Conservation (phyloP, 768 basidiomycete genomes). For the Cystoderma amianthinum region DNA sequence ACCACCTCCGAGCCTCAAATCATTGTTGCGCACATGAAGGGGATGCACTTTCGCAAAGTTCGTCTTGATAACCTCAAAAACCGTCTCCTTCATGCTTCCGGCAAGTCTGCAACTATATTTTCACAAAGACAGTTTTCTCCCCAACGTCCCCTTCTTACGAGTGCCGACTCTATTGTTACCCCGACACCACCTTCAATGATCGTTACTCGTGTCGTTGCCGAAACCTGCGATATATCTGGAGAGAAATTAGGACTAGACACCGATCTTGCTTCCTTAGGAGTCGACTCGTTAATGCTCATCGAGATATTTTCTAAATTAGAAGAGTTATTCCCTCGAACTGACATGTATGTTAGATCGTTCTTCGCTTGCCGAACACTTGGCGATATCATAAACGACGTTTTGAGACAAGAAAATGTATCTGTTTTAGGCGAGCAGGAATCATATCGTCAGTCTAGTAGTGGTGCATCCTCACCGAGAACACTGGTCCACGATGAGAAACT, state of each 20-base stretch:
- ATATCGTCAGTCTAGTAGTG: slow-evolving; percentile 7
- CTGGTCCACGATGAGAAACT: slow-evolving; percentile 26
- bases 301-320: slow-evolving; percentile 6
- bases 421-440: not conserved
- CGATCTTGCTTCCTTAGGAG: slow-evolving; percentile 4
- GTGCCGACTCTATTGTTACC: no score
- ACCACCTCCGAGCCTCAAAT: slow-evolving; percentile 22
- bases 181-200: no score
- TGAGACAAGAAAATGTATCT: no score
- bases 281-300: slow-evolving; percentile 8
- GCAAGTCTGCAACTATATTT: no score
- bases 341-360: slow-evolving; percentile 2
- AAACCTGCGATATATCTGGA: no score
- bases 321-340: slow-evolving; percentile 4
- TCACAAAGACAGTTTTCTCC: no score
- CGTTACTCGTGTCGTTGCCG: no score
- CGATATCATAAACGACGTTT: slow-evolving; percentile 5
- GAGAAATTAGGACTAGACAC: not conserved
- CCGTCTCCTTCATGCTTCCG: no score
- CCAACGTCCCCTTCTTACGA: no score
- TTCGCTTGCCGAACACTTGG: slow-evolving; percentile 5
- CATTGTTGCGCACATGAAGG: slow-evolving; percentile 51
- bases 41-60: slow-evolving; percentile 53
- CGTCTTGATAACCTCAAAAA: slow-evolving; percentile 41
- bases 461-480: slow-evolving; percentile 28